Conservation (phyloP, 179 eudicot genomes). For the Beta corolliflora region DNA sequence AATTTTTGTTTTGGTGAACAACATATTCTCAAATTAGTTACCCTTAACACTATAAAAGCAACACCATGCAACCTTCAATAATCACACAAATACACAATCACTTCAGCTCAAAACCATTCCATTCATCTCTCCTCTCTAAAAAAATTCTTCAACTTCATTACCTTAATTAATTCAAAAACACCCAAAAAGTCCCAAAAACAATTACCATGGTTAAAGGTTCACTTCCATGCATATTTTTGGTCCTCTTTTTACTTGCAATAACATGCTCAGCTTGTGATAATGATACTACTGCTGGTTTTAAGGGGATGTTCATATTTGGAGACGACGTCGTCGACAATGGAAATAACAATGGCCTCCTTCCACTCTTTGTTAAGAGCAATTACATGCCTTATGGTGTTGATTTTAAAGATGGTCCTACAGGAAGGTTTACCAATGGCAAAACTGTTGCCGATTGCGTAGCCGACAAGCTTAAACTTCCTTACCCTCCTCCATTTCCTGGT, state of each 20-base stretch:
- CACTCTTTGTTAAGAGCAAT: not conserved
- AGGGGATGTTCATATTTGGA: not conserved
- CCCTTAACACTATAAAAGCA: not conserved
- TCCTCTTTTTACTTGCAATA: not conserved
- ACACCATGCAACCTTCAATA: not conserved
- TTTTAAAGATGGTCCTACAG: not conserved
- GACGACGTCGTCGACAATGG: not conserved
- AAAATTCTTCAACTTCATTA: too few species aligned
- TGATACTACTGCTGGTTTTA: not conserved
- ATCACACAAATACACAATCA: not conserved
- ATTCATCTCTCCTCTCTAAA: too few species aligned
- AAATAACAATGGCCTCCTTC: not conserved
- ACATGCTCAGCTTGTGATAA: constrained; percentile 1
- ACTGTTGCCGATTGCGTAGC: not conserved
- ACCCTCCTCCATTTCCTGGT: not conserved
- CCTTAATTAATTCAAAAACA: not conserved
- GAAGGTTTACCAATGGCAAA: not conserved
- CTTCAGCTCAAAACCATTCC: too few species aligned
- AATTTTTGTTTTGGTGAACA: too few species aligned
- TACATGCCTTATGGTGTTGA: not conserved
- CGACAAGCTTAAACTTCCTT: not conserved
- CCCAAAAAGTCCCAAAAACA: not conserved
- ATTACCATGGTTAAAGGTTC: not conserved
- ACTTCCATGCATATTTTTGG: not conserved
- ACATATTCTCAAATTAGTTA: not conserved